Conservation (phyloP, 2,329 filamentous ascomycete genomes). For the Blastomyces gilchristii region DNA sequence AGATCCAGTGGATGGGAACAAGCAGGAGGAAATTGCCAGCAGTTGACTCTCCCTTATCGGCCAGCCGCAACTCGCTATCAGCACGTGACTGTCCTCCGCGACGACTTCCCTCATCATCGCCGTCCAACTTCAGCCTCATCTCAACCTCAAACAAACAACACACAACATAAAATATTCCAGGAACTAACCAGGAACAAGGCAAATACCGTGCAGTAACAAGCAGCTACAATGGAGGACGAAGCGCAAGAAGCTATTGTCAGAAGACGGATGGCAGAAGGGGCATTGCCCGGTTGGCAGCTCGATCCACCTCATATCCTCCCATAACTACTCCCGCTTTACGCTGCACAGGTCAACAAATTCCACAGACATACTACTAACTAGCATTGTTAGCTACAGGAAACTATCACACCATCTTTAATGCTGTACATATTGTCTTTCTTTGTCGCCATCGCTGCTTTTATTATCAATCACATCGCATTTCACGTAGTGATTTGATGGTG, state of each 20-base stretch:
- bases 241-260: background rate
- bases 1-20: background rate
- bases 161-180: background rate
- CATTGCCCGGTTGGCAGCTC: background rate
- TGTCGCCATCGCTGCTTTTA: background rate
- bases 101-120: background rate
- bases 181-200: background rate
- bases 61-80: background rate
- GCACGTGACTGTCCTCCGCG: background rate
- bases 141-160: background rate
- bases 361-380: background rate
- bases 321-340: background rate
- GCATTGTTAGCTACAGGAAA: background rate
- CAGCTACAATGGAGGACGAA: background rate
- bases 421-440: background rate
- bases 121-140: background rate
- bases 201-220: background rate
- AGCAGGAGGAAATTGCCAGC: background rate
- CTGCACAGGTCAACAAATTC: background rate
- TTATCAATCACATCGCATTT: slow-evolving; percentile 1
- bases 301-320: background rate
- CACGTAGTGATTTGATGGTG: slow-evolving; percentile 4
- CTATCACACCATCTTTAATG: background rate
- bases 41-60: background rate
- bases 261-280: background rate